Evolutionary conservation across 768 basidiomycete genomes (phyloP).

Genomic region (Rhizopogon salebrosus): DNA sequence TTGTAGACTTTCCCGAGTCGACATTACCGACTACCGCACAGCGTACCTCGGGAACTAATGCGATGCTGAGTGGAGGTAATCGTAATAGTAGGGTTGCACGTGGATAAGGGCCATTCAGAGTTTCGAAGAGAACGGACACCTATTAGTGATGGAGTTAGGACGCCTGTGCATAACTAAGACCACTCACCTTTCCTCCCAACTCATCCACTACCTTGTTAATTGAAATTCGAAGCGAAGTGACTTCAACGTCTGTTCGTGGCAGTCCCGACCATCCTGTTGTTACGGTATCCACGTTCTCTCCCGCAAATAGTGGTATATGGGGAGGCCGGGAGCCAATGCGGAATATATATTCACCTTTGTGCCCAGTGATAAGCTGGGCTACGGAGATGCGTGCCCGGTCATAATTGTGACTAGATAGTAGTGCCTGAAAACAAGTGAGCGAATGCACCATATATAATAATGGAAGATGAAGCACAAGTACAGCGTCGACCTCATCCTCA

Average conservation of each 20-base stretch:
- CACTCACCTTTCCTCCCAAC: constrained; percentile 71
- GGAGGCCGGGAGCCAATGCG: constrained; percentile 68
- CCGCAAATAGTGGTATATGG: constrained; percentile 47
- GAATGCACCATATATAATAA: not conserved
- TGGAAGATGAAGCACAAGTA: not conserved
- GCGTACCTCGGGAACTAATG: constrained; percentile 84
- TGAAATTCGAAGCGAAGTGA: constrained; percentile 39
- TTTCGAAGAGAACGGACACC: constrained; percentile 54
- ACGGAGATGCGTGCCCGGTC: constrained; percentile 59
- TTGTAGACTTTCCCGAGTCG: constrained; percentile 91
- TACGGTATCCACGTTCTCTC: constrained; percentile 41
- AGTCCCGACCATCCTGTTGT: constrained; percentile 52
- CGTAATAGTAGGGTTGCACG: constrained; percentile 61
- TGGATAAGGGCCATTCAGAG: constrained; percentile 37
- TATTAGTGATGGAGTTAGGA: constrained; percentile 18
- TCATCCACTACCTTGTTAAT: constrained; percentile 59
- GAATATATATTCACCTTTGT: constrained; percentile 70
- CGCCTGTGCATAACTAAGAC: not conserved
- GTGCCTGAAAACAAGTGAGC: constrained; percentile 28
- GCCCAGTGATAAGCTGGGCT: constrained; percentile 60
- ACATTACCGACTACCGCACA: constrained; percentile 97
- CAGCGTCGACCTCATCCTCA: constrained; percentile 1
- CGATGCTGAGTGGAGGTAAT: constrained; percentile 70
- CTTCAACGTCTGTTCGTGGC: constrained; percentile 43
- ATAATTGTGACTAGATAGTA: constrained; percentile 38